Percentiles rank a stretch among this genome's conserved stretches.
Evolutionary conservation across 2,329 filamentous ascomycete genomes (phyloP).

Genomic region (Aspergillus thermomutatus): DNA sequence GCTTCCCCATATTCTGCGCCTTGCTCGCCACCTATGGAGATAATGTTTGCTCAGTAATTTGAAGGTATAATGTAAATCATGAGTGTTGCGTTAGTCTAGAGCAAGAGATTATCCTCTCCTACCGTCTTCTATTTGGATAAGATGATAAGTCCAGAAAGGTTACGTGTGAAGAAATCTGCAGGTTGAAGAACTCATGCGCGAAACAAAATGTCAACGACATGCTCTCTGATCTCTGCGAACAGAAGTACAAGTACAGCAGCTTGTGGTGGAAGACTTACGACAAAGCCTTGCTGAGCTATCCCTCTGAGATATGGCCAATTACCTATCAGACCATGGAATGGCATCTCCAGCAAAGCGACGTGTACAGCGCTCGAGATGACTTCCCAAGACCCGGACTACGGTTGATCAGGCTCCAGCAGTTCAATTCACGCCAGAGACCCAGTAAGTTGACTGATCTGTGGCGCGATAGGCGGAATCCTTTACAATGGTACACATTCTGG

Average conservation of each 20-base stretch:
- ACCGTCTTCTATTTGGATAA: constrained; percentile 6
- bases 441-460: constrained; percentile 16
- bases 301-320: neutral
- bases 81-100: neutral
- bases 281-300: neutral
- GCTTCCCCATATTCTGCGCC: constrained; percentile 3
- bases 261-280: neutral
- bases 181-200: neutral
- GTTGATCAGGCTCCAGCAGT: constrained; percentile 7
- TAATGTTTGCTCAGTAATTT: neutral
- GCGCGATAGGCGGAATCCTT: constrained; percentile 16
- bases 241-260: neutral
- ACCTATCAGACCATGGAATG: neutral
- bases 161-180: neutral
- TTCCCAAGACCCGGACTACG: constrained; percentile 2
- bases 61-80: neutral
- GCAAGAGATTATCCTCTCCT: constrained; percentile 5
- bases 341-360: constrained; percentile 1
- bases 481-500: constrained; percentile 25
- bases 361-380: constrained; percentile 4
- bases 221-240: neutral
- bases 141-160: constrained; percentile 1
- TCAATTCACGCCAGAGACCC: constrained; percentile 11
- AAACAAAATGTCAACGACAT: neutral
- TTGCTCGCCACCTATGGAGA: neutral